Base-by-base conservation (phyloP, 352 stramenopile genomes). In the Globisporangium cederbergense region DNA sequence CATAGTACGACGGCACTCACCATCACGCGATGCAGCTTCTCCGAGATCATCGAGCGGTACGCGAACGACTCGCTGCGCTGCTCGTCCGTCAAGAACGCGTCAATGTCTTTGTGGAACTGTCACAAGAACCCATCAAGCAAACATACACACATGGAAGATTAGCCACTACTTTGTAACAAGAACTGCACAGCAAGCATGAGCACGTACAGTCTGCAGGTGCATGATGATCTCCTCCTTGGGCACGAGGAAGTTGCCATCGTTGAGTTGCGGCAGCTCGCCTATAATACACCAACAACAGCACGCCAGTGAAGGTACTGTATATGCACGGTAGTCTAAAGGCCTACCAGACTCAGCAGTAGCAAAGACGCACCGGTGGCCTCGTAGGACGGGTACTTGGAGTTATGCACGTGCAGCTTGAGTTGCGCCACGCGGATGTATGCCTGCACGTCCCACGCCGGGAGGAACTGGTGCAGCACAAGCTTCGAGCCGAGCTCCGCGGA, bases 181-280 rank as follows among this genome's bases (percentile, higher is more conserved):
- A 30, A 14, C 30, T 13, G 18, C 16, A 54, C 49, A 30, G 45
- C 11, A 52, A 1, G 18, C 46, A 47, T 20, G 42, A 28, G 6
- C 13, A 67, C 65, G 49, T 68, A 90, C 82, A 57, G 87, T 94
- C 68, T 96, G 87, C 58, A 96, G 49, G 63, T 96, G 87, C 79
- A 93, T 83, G 58, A 94, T 83, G 53, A 96, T 94, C 63, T 93
- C 76, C 30, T 90, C 79, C 61, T 89, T 91, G 8, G 83, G 82
- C 62, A 96, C 71, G 43, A 96, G 74, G 58, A 93, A 96, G 69
- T 96, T 92, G 61, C 87, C 87, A 62, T 96, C 87, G 56, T 78
- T 91, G 25, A 96, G 75, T 69, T 96, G 87, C 38, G 87, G 87
- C 54, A 96, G 66, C 68, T 90, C 83, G 55, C 81, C 78, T 81